Base-by-base conservation (phyloP, 1,284 basidiomycete species). In the Ganoderma lingzhi region DNA sequence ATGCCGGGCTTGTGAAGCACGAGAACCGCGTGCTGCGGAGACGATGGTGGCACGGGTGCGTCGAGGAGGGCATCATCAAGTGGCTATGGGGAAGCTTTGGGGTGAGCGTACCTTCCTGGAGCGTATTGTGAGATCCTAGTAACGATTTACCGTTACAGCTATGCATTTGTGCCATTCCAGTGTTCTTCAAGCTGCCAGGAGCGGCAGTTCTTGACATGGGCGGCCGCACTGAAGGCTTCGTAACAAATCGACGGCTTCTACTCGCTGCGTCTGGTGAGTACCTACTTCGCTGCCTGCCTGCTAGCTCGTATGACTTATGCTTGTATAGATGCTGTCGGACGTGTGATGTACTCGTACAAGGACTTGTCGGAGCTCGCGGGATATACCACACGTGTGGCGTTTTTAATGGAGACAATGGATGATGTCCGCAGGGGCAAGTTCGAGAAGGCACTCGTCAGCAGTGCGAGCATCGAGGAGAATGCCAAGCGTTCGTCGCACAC, bases 61-160 rank as follows among this genome's bases (percentile, higher is more conserved):
- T 92, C 9, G 96, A 98, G 79, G 97, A 99, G 80, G 96, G 96
- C 2, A 93, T 99, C 68, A 93, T 99, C 78, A 99, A 99, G 82
- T 97, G 97, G 97, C 79, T 97, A 17, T 99, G 97, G 97, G 97
- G 97, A 73, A 93, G 92, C 78, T 93, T 98, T 77, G 97, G 97
- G 32, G 91, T 94, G 78, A 74, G 87, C 83, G 23, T 23, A 28
- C 14, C 28, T 48, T 30, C 70, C 41, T 30, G 48, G 12, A 55
- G 35, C 23, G 6, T 53, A 3, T 42, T 58, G 0, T 30, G 10
- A 35, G 32, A 32, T 37, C 48, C 41, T 23, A 42, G 64, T 72
- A 41, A 72, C 70, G 68, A 41, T 68, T 19, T 28, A 35, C 15
- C 12, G 2, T 45, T 56, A 5, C 61, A 95, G 90, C 85, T 99